A percentile compares a stretch with the other conserved stretches of the same genome.
Evolutionary conservation across 768 basidiomycete genomes (phyloP).

Genomic region (Glaciozyma martinii): DNA sequence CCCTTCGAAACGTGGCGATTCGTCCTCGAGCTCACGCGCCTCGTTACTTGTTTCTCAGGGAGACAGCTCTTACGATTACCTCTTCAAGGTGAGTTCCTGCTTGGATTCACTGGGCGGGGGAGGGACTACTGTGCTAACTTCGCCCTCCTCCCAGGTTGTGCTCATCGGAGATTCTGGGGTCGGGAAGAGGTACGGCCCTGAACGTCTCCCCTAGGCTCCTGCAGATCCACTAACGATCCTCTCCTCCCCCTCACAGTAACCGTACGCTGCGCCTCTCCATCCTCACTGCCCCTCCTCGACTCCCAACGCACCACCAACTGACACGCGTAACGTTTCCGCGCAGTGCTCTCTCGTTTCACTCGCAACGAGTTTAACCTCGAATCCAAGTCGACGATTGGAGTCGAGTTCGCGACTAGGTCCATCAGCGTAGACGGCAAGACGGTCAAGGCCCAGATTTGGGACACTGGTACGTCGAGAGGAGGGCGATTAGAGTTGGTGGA

Average conservation of each 20-base stretch:
- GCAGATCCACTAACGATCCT: neutral
- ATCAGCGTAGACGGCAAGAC: constrained; percentile 94
- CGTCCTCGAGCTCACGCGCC: neutral
- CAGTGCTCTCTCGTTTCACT: constrained; percentile 99
- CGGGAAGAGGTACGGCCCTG: constrained; percentile 85
- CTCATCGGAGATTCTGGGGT: constrained; percentile 98
- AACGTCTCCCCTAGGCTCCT: neutral
- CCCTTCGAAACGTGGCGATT: neutral
- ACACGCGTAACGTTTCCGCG: neutral
- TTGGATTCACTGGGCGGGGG: neutral
- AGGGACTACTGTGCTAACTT: neutral
- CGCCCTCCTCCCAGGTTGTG: constrained; percentile 60
- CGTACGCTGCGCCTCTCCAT: constrained; percentile 44
- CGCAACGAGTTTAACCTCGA: constrained; percentile 99
- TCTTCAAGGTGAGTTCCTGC: constrained; percentile 72
- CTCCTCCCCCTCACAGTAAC: constrained; percentile 46
- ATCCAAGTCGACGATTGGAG: constrained; percentile 94
- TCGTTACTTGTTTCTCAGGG: constrained; percentile 3
- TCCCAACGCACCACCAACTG: neutral
- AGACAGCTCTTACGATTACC: constrained; percentile 65
- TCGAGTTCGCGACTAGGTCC: constrained; percentile 94
- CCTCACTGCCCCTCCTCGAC: neutral
- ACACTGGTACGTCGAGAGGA: constrained; percentile 59
- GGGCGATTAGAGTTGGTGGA: no score
- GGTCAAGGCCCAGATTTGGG: constrained; percentile 97